A percentile compares a stretch with the other conserved stretches of the same genome.
phyloP scores from a whole-genome alignment of 2,329 filamentous ascomycete species.

The Ceratocystiopsis minuta region DNA sequence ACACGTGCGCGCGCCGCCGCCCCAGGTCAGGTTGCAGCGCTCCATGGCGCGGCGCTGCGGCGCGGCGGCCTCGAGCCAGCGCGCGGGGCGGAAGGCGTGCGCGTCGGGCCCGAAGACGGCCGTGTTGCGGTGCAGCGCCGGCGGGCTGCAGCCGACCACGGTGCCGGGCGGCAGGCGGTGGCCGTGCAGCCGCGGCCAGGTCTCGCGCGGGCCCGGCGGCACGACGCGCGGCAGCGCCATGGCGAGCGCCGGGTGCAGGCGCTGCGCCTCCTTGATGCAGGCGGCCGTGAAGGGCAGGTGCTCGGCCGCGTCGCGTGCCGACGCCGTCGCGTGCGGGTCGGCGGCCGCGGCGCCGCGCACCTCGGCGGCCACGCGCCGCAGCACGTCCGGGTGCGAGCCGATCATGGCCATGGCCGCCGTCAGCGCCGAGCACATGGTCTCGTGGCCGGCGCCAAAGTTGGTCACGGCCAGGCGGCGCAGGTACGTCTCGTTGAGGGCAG shows the following conservation, averaged over 20 bases:
- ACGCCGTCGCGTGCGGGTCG: constrained; percentile 1
- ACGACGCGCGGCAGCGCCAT: constrained; percentile 32
- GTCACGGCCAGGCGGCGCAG: constrained; percentile 33
- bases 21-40: constrained; percentile 31
- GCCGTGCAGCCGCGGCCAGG: constrained; percentile 19
- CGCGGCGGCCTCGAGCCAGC: constrained; percentile 25
- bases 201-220: constrained; percentile 11
- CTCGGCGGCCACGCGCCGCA: constrained; percentile 15
- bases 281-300: constrained; percentile 22
- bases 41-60: constrained; percentile 22
- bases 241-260: constrained; percentile 30
- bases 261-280: constrained; percentile 31
- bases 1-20: constrained; percentile 31
- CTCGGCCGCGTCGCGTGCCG: constrained; percentile 11
- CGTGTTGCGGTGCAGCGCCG: constrained; percentile 29
- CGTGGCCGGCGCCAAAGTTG: constrained; percentile 37
- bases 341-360: constrained; percentile 9
- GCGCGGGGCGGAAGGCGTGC: constrained; percentile 23
- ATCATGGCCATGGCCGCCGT: constrained; percentile 31
- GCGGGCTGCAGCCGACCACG: constrained; percentile 31
- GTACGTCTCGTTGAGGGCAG: constrained; percentile 28
- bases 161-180: constrained; percentile 24
- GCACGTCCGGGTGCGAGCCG: constrained; percentile 19
- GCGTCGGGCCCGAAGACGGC: constrained; percentile 30
- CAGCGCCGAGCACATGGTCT: constrained; percentile 34